phyloP scores from a whole-genome alignment of 768 basidiomycete species.

The Tulasnella sp. region DNA sequence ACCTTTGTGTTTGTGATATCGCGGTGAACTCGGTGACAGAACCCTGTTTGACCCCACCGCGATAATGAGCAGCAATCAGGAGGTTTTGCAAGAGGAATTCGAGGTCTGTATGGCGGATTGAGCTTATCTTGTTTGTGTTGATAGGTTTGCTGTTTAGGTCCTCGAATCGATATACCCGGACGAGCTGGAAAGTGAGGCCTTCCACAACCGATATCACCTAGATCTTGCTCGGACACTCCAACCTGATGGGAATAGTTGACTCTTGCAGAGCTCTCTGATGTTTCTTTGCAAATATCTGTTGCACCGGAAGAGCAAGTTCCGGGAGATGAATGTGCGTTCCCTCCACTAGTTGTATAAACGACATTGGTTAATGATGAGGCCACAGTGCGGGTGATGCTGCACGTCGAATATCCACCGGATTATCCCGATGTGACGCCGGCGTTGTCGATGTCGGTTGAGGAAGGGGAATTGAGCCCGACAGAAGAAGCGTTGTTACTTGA shows the following conservation, averaged over 20 bases:
- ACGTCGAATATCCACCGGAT: conserved; percentile 60
- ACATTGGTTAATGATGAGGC: conserved; percentile 16
- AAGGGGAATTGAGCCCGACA: conserved; percentile 38
- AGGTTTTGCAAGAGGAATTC: conserved; percentile 73
- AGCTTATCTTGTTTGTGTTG: conserved; percentile 14
- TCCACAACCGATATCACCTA: conserved; percentile 13
- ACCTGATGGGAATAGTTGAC: conserved; percentile 34
- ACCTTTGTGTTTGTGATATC: no score
- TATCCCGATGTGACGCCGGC: conserved; percentile 81
- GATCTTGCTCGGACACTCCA: conserved; percentile 18
- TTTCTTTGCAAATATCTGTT: conserved; percentile 66
- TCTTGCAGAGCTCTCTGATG: conserved; percentile 65
- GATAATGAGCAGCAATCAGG: conserved; percentile 21
- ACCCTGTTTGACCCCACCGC: background rate
- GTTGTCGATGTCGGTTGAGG: conserved; percentile 50
- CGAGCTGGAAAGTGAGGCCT: conserved; percentile 75
- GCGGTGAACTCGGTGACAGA: no score
- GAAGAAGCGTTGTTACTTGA: conserved; percentile 43
- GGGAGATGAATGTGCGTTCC: conserved; percentile 42
- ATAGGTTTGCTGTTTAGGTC: conserved; percentile 40
- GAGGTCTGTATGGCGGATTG: conserved; percentile 42
- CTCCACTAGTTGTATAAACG: conserved; percentile 13
- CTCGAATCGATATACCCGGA: conserved; percentile 93
- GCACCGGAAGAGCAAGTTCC: conserved; percentile 73
- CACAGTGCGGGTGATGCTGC: conserved; percentile 60